Base-by-base conservation (phyloP, 331 rosid species). In the Saraca asoca region DNA sequence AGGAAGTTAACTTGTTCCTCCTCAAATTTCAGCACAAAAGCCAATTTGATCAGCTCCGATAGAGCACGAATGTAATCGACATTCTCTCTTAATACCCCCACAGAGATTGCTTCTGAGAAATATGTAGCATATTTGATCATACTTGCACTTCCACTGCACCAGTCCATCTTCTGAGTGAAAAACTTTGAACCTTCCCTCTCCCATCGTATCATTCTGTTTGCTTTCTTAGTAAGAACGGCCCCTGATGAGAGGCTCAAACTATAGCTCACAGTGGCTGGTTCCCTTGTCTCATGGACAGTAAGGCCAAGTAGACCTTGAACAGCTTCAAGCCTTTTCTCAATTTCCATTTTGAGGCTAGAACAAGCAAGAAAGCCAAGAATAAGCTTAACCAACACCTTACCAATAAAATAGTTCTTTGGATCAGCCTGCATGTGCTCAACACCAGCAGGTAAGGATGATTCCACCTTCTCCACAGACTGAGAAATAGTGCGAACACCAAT, bases 351-450 rank as follows among this genome's bases (percentile, higher is more conserved):
- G 38, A 83, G 64, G 50, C 74, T 53, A 43, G 91, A 81, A 62
- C 68, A 68, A 10, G 89, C 83, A 19, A 90, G 85, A 57, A 85
- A 90, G n/a, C 95, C 84, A 48, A 90, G 90, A 61, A 82, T 78
- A 42, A 85, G 81, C 66, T 66, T 80, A 42, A 78, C 52, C 73
- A 89, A 31, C 0, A 54, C 85, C 75, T 68, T 87, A 7, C 68
- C 63, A 8, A 85, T 59, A 19, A 79, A 73, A 19, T 11, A 17
- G 0, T 46, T 72, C 46, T 41, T 67, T 51, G 76, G 75, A 60
- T 78, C 76, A 58, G 61, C 76, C 20, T 46, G 62, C 11, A 10
- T 66, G 46, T 62, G 19, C 12, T 72, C 62, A 10, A 39, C 50
- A n/a, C 16, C 73, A 52, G 48, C 33, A 12, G 12, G 48, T 5